Conservation (phyloP, 495 filamentous ascomycete genomes). For the Penicillium nucicola region DNA sequence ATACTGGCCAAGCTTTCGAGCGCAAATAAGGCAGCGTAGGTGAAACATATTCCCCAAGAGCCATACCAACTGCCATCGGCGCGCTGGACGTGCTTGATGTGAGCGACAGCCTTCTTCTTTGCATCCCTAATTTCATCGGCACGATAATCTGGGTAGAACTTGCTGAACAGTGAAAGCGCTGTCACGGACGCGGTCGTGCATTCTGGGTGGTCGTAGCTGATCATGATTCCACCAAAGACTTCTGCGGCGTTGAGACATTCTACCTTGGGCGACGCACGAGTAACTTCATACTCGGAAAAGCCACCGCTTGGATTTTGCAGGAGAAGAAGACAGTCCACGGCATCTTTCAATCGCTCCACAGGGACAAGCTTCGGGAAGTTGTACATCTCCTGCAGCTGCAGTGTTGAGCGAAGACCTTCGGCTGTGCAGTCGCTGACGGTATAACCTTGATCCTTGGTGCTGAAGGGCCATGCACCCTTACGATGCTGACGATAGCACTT, state of each 20-base stretch:
- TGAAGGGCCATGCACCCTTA: slow-evolving; percentile 95
- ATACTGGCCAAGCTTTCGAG: slow-evolving; percentile 78
- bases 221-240: slow-evolving; percentile 96
- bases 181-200: slow-evolving; percentile 97
- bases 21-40: slow-evolving; percentile 94
- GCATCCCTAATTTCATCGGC: slow-evolving; percentile 68
- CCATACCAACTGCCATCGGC: slow-evolving; percentile 92
- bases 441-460: slow-evolving; percentile 87
- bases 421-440: slow-evolving; percentile 92
- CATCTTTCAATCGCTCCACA: slow-evolving; percentile 72
- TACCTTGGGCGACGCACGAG: slow-evolving; percentile 69
- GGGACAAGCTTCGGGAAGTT: slow-evolving; percentile 74
- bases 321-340: slow-evolving; percentile 84
- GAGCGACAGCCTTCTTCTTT: slow-evolving; percentile 66
- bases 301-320: slow-evolving; percentile 90
- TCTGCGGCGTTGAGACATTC: slow-evolving; percentile 93
- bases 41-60: slow-evolving; percentile 96
- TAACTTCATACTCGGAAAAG: slow-evolving; percentile 86
- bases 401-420: slow-evolving; percentile 82
- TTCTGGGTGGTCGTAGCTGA: slow-evolving; percentile 96
- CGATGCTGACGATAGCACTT: slow-evolving; percentile 87
- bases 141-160: slow-evolving; percentile 78
- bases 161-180: slow-evolving; percentile 75
- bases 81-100: slow-evolving; percentile 78
- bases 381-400: slow-evolving; percentile 77